Conservation (phyloP, 2,329 filamentous ascomycete species). For the Penicillium sp. region DNA sequence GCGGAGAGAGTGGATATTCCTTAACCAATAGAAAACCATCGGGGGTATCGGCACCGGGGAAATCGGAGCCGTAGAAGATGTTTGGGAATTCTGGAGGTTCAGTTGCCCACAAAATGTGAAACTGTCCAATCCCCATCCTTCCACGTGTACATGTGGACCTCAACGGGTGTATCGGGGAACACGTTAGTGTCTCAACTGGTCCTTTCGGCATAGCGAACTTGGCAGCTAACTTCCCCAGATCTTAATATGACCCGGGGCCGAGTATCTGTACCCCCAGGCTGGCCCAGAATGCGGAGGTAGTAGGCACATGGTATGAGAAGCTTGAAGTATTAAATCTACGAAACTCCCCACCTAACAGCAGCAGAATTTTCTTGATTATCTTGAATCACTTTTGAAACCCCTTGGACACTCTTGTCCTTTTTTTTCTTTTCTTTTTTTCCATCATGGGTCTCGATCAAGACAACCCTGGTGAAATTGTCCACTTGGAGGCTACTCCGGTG, state of each 20-base stretch:
- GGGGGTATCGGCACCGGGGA: too few relatives aligned
- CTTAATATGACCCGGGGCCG: background rate
- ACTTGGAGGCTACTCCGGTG: slow-evolving; percentile 4
- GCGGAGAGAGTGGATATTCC: too few relatives aligned
- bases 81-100: too few relatives aligned
- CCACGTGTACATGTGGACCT: background rate
- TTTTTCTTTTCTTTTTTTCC: background rate
- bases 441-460: slow-evolving; percentile 5
- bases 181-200: background rate
- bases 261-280: background rate
- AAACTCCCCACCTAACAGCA: background rate
- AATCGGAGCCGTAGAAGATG: too few relatives aligned
- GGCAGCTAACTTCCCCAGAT: slow-evolving; percentile 5
- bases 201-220: background rate
- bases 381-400: background rate
- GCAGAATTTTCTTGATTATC: background rate
- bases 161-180: slow-evolving; percentile 2
- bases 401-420: background rate
- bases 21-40: too few relatives aligned
- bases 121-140: background rate
- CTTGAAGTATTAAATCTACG: slow-evolving; percentile 2
- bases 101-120: too few relatives aligned
- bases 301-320: background rate
- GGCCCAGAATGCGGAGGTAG: slow-evolving; percentile 3
- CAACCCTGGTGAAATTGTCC: slow-evolving; percentile 1